phyloP scores from a whole-genome alignment of 1,284 basidiomycete species.

The Melampsora americana region DNA sequence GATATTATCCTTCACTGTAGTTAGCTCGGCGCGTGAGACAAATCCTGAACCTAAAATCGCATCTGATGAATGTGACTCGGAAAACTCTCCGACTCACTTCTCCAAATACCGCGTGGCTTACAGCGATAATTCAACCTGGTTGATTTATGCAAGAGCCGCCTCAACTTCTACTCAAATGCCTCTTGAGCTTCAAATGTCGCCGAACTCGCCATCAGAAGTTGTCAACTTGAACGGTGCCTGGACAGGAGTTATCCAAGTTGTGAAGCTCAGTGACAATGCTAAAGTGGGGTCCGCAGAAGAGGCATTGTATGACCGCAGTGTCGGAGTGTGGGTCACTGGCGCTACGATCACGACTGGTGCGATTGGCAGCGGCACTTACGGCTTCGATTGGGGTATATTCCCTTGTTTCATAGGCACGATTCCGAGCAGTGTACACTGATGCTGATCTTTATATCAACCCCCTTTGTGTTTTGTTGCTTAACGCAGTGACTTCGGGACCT shows the following conservation, averaged over 20 bases:
- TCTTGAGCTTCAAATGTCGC: not conserved
- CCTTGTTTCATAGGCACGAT: no score
- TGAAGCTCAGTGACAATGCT: slow-evolving; percentile 36
- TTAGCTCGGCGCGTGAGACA: not conserved
- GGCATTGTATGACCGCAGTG: slow-evolving; percentile 23
- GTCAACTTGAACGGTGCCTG: not conserved
- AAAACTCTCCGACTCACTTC: slow-evolving; percentile 16
- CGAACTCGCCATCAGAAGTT: not conserved
- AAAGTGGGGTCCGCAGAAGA: slow-evolving; percentile 22
- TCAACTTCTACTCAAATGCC: not conserved
- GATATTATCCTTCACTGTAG: slow-evolving; percentile 13
- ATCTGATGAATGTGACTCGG: slow-evolving; percentile 5
- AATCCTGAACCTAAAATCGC: not conserved
- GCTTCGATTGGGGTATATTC: slow-evolving; percentile 39
- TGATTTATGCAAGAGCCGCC: slow-evolving; percentile 19
- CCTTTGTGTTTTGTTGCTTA: not conserved
- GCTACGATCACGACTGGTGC: slow-evolving; percentile 23
- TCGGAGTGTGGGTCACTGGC: slow-evolving; percentile 28
- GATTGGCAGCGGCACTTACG: slow-evolving; percentile 22
- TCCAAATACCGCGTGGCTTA: slow-evolving; percentile 27
- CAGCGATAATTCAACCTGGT: slow-evolving; percentile 37
- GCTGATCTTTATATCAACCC: no score
- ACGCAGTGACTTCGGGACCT: slow-evolving; percentile 30
- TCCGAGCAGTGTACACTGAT: no score
- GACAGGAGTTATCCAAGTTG: slow-evolving; percentile 42